A percentile compares a stretch with the other conserved stretches of the same genome.
phyloP scores from a whole-genome alignment of 2,329 filamentous ascomycete species.

The Chaetomiaceae sp. region DNA sequence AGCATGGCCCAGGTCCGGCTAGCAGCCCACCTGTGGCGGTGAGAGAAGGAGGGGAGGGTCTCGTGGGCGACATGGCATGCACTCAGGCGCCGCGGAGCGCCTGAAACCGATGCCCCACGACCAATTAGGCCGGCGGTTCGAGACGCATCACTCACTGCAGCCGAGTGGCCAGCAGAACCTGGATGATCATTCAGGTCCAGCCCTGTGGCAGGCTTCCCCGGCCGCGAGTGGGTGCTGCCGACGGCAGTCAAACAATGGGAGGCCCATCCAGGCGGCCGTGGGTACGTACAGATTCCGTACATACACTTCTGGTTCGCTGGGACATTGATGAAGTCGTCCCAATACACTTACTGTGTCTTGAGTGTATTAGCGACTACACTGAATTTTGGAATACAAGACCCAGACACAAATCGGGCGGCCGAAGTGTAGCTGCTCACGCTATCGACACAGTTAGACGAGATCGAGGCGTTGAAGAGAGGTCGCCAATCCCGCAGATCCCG shows the following conservation, averaged over 20 bases:
- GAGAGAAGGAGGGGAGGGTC: slow-evolving; percentile 1
- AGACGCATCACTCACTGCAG: slow-evolving; percentile 25
- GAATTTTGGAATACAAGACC: no score
- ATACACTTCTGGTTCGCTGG: no score
- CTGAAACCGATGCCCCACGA: slow-evolving; percentile 23
- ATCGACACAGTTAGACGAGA: no score
- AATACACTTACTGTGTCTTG: no score
- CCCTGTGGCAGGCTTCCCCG: slow-evolving; percentile 22
- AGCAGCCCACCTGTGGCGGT: no score
- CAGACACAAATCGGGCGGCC: no score
- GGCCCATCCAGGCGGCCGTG: background rate
- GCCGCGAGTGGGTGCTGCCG: slow-evolving; percentile 1
- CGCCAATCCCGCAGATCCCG: slow-evolving; percentile 8
- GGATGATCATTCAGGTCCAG: slow-evolving; percentile 18
- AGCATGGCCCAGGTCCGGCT: no score
- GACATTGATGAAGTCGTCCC: background rate
- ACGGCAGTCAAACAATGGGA: background rate
- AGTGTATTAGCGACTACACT: no score
- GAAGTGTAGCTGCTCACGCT: no score
- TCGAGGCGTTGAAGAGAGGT: background rate
- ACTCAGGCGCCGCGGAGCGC: slow-evolving; percentile 14
- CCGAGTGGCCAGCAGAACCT: slow-evolving; percentile 21
- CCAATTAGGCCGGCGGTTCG: slow-evolving; percentile 22
- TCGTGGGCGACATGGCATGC: slow-evolving; percentile 10
- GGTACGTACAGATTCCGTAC: no score